Evolutionary conservation across 108 stramenopile genomes (phyloP).

Genomic region (Fragilariopsis cylindrus): DNA sequence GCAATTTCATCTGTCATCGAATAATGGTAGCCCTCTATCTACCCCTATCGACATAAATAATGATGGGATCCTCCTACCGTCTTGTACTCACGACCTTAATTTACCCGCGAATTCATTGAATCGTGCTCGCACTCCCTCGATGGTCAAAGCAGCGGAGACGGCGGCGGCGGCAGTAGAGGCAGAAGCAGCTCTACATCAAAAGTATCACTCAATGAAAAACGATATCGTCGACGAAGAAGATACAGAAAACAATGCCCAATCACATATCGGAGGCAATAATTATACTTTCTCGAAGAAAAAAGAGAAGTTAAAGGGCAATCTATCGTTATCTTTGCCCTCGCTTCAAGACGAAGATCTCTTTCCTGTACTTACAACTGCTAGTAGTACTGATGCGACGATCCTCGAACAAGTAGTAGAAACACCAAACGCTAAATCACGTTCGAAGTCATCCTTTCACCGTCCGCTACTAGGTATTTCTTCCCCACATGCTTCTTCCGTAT

Average conservation of each 20-base stretch:
- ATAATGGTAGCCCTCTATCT: background rate
- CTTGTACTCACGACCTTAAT: background rate
- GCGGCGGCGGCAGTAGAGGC: background rate
- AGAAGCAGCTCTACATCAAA: background rate
- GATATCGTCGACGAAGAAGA: background rate
- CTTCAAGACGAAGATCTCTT: constrained; percentile 4
- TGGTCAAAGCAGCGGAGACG: background rate
- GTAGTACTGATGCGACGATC: background rate
- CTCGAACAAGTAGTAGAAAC: background rate
- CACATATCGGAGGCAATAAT: background rate
- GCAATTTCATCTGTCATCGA: background rate
- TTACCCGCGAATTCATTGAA: too few species aligned
- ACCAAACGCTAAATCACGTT: background rate
- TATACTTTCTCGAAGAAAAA: background rate
- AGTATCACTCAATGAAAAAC: background rate
- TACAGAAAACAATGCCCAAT: background rate
- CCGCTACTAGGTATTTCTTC: background rate
- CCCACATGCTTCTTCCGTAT: background rate
- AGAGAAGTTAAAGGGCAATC: background rate
- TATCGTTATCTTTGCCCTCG: background rate
- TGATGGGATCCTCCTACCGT: background rate
- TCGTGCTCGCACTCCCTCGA: too few species aligned
- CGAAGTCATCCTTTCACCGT: background rate
- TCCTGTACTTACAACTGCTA: background rate
- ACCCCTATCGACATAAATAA: background rate